Evolutionary conservation across 495 filamentous ascomycete species (phyloP).

Genomic region (Xylaria grammica): DNA sequence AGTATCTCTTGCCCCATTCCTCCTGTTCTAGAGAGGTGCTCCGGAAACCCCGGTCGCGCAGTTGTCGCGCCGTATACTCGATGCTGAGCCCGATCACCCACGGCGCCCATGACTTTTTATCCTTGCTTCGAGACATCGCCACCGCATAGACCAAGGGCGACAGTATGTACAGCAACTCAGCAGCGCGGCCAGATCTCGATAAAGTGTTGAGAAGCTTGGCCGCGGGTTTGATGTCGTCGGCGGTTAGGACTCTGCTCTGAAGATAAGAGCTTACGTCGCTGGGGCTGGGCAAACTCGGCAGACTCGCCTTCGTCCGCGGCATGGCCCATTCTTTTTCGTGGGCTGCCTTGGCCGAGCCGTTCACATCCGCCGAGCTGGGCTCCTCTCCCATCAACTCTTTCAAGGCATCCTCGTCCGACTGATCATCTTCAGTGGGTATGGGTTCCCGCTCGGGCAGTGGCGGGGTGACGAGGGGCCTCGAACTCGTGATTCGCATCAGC

Average conservation of each 20-base stretch:
- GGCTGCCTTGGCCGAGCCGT: conserved; percentile 28
- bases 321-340: conserved; percentile 79
- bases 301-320: conserved; percentile 85
- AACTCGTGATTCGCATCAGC: conserved; percentile 82
- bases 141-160: conserved; percentile 88
- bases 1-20: conserved; percentile 82
- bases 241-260: conserved; percentile 87
- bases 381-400: conserved; percentile 41
- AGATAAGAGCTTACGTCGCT: conserved; percentile 84
- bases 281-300: conserved; percentile 80
- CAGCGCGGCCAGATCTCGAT: conserved; percentile 71
- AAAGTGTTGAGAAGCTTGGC: conserved; percentile 78
- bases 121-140: conserved; percentile 70
- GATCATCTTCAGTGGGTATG: conserved; percentile 57
- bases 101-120: conserved; percentile 78
- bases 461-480: conserved; percentile 81
- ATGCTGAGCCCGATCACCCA: conserved; percentile 88
- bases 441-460: conserved; percentile 85
- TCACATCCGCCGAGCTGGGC: conserved; percentile 17
- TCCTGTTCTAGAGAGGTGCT: conserved; percentile 86
- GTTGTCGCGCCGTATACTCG: conserved; percentile 84
- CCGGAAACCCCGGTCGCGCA: conserved; percentile 75
- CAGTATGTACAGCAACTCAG: conserved; percentile 89
- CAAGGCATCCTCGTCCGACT: conserved; percentile 49
- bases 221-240: conserved; percentile 94